phyloP scores from a whole-genome alignment of 352 stramenopile genomes.

The Pythium monospermum region DNA sequence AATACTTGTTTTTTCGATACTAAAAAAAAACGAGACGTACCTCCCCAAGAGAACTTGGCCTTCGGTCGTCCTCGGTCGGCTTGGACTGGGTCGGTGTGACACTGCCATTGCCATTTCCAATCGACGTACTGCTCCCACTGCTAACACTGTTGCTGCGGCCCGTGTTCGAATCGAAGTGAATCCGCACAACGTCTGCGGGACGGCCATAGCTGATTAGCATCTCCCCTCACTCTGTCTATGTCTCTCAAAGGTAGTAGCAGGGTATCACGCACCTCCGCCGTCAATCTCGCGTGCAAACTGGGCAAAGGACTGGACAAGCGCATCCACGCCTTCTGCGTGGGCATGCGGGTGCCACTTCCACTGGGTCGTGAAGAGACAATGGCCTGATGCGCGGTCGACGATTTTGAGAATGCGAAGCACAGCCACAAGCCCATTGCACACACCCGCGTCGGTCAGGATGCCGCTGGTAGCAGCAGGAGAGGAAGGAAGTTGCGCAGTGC shows the following conservation, averaged over 20 bases:
- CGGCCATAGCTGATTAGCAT: conserved; percentile 17
- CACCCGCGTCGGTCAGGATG: background rate
- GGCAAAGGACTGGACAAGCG: conserved; percentile 77
- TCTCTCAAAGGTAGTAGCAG: background rate
- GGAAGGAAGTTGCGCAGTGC: no score
- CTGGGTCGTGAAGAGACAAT: conserved; percentile 70
- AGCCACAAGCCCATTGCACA: conserved; percentile 29
- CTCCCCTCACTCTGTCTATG: background rate
- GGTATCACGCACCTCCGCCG: conserved; percentile 39
- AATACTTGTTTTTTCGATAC: no score
- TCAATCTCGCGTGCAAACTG: conserved; percentile 86
- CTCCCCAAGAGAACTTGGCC: conserved; percentile 10
- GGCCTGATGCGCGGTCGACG: conserved; percentile 55
- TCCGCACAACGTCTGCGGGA: conserved; percentile 65
- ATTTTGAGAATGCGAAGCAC: conserved; percentile 74
- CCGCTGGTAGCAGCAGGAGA: background rate
- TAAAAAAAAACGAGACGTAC: conserved; percentile 1
- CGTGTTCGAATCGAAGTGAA: conserved; percentile 51
- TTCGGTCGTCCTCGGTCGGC: conserved; percentile 20
- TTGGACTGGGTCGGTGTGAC: conserved; percentile 15
- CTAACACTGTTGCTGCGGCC: conserved; percentile 15
- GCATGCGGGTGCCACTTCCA: conserved; percentile 81
- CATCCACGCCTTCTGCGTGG: conserved; percentile 62
- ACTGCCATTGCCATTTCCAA: conserved; percentile 5
- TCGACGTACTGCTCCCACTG: conserved; percentile 1